Conservation (phyloP, 2,329 filamentous ascomycete species). For the Ceratocystis albifundus region DNA sequence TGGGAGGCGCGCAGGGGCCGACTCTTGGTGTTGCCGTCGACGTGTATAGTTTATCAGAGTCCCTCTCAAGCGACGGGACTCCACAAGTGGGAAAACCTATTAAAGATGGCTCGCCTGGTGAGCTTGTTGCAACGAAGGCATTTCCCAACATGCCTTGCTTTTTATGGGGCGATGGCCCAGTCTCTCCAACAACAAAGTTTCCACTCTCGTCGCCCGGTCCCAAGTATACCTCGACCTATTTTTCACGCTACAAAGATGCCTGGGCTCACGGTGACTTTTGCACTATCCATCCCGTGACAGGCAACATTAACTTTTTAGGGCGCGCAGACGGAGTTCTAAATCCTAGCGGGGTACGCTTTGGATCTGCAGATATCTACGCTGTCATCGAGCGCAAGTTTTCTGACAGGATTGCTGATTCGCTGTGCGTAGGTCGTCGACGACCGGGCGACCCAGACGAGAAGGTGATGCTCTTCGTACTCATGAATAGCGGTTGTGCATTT, state of each 20-base stretch:
- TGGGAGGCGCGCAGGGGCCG: conserved; percentile 42
- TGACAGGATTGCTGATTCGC: conserved; percentile 52
- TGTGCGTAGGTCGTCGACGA: conserved; percentile 68
- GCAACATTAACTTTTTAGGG: conserved; percentile 54
- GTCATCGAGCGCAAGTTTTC: conserved; percentile 58
- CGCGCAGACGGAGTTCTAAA: conserved; percentile 71
- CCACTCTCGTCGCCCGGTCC: conserved; percentile 34
- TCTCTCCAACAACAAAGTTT: conserved; percentile 25
- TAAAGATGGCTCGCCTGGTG: conserved; percentile 53
- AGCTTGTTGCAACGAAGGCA: conserved; percentile 56
- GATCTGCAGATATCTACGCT: conserved; percentile 67
- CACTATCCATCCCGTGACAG: conserved; percentile 54
- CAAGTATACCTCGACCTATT: conserved; percentile 51
- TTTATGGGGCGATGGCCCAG: conserved; percentile 47
- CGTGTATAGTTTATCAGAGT: conserved; percentile 52
- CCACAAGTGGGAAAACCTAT: conserved; percentile 36
- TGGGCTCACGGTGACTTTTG: conserved; percentile 82
- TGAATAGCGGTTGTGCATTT: conserved; percentile 46
- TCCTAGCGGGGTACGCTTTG: conserved; percentile 66
- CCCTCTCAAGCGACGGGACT: conserved; percentile 23
- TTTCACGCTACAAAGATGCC: conserved; percentile 51
- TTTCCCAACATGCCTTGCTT: conserved; percentile 67
- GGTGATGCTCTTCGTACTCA: conserved; percentile 45
- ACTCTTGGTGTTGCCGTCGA: conserved; percentile 41
- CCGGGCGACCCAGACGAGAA: conserved; percentile 44